These are phyloP conservation scores for Adansonia rubrostipa DNA, from an alignment of 441 rosid genomes.

Conservation along the genomic window DNA sequence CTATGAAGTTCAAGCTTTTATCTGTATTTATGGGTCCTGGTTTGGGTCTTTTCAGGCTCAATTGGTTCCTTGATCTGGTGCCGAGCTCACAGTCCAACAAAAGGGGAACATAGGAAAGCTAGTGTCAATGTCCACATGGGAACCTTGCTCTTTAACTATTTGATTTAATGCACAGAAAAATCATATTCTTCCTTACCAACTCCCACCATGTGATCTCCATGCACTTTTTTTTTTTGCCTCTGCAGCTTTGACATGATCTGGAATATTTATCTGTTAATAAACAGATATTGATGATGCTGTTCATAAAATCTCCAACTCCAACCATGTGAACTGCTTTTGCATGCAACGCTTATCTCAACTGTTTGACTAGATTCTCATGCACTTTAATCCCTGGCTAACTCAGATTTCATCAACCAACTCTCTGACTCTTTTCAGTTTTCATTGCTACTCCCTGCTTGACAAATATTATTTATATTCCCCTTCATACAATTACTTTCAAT, in stretches of 20 bases:
- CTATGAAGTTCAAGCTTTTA: constrained; percentile 19
- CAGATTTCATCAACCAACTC: constrained; percentile 17
- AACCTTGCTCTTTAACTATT: neutral
- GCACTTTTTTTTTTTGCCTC: neutral
- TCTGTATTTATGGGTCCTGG: constrained; percentile 1
- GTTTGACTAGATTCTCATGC: constrained; percentile 5
- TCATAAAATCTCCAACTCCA: constrained; percentile 18
- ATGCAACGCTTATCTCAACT: constrained; percentile 9
- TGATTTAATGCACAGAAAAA: neutral
- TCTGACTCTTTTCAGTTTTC: constrained; percentile 8
- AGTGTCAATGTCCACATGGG: neutral
- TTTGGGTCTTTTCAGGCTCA: constrained; percentile 17
- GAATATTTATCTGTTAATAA: neutral
- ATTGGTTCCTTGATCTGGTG: neutral
- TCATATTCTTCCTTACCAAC: constrained; percentile 24
- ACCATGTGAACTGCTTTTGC: constrained; percentile 29
- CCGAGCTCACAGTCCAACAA: neutral
- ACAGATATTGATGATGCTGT: constrained; percentile 21
- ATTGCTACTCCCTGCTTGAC: neutral
- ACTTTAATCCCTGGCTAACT: neutral
- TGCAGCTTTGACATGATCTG: constrained; percentile 22
- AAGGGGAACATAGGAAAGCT: neutral
- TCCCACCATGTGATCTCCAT: constrained; percentile 35
- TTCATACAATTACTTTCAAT: neutral
- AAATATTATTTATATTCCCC: neutral